Conservation (phyloP, 1,139 yeast species). For the Yamadazyma pseudoaaseri region DNA sequence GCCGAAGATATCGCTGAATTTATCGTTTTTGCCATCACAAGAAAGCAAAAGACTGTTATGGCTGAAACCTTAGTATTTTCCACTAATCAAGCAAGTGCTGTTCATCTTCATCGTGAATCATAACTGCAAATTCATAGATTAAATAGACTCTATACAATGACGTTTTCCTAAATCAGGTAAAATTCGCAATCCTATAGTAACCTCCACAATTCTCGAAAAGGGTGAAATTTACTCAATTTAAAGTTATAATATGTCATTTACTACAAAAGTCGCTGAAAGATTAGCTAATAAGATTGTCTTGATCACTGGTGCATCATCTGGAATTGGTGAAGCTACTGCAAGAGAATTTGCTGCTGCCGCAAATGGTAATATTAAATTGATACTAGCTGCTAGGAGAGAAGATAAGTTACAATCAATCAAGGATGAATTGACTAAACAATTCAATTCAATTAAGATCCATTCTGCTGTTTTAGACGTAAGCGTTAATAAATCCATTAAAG, state of each 20-base stretch:
- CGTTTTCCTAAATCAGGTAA: background rate
- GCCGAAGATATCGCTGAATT: conserved; percentile 84
- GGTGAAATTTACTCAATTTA: background rate
- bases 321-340: conserved; percentile 77
- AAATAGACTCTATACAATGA: background rate
- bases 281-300: conserved; percentile 39
- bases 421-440: conserved; percentile 39
- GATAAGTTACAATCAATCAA: conserved; percentile 52
- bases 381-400: conserved; percentile 69
- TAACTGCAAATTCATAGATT: too few species aligned
- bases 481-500: conserved; percentile 47
- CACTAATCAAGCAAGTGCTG: conserved; percentile 73
- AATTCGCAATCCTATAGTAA: background rate
- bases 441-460: conserved; percentile 48
- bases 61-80: conserved; percentile 81
- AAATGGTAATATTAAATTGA: conserved; percentile 60
- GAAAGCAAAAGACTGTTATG: conserved; percentile 72
- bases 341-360: conserved; percentile 68
- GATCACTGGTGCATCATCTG: conserved; percentile 39
- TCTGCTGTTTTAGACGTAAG: conserved; percentile 61
- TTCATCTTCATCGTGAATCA: conserved; percentile 41
- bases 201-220: background rate
- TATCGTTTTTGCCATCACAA: conserved; percentile 67
- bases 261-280: conserved; percentile 42
- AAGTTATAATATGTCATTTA: conserved; percentile 34